A percentile compares a stretch with the other conserved stretches of the same genome.
These are phyloP conservation scores for Fusarium miscanthi DNA, from an alignment of 2,329 filamentous ascomycete genomes.

Conservation along the genomic window DNA sequence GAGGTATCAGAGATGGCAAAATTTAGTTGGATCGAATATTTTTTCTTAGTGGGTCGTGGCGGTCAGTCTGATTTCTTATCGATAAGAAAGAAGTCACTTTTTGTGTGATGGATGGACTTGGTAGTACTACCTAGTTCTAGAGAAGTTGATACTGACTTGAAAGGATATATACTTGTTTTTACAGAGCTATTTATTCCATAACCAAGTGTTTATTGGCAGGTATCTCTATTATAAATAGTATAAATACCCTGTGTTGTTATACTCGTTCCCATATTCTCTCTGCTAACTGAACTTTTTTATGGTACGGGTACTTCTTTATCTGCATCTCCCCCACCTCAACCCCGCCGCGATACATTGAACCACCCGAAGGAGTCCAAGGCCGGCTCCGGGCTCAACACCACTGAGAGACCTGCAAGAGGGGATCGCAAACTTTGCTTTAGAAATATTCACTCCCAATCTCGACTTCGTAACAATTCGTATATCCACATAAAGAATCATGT, in stretches of 20 bases:
- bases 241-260: not conserved
- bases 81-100: conserved; percentile 36
- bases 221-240: not conserved
- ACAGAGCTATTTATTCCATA: too few species aligned
- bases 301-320: conserved; percentile 17
- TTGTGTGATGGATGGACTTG: conserved; percentile 15
- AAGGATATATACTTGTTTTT: not conserved
- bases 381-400: conserved; percentile 35
- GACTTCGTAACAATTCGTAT: not conserved
- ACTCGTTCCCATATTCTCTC: not conserved
- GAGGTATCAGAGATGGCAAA: conserved; percentile 38
- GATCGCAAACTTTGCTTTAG: conserved; percentile 37
- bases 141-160: not conserved
- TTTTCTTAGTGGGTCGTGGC: conserved; percentile 48
- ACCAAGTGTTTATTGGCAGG: not conserved
- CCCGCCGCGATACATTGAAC: conserved; percentile 33
- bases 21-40: conserved; percentile 48
- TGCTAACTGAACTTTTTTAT: not conserved
- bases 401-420: conserved; percentile 14
- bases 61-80: conserved; percentile 27
- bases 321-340: conserved; percentile 37
- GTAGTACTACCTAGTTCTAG: not conserved
- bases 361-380: conserved; percentile 21
- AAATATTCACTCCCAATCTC: not conserved
- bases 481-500: conserved; percentile 47